These are phyloP conservation scores for Berberis thunbergii DNA, from an alignment of 164 flowering plant species.

Conservation along the genomic window DNA sequence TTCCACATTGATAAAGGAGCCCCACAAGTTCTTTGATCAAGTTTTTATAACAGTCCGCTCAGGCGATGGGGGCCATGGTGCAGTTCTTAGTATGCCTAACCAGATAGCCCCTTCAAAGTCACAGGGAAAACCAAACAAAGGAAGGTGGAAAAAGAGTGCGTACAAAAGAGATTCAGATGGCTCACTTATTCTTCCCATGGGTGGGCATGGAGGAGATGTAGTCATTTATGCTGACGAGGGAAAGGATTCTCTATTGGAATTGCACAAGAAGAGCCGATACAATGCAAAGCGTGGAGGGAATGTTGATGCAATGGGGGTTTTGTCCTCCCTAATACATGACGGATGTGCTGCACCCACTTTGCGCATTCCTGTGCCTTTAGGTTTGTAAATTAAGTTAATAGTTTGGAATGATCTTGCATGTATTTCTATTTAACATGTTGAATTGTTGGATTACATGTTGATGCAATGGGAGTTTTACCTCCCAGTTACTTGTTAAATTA, in stretches of 20 bases:
- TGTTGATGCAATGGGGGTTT: conserved; percentile 84
- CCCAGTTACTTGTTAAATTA: too few relatives aligned
- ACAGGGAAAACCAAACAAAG: conserved; percentile 35
- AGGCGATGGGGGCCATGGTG: conserved; percentile 98
- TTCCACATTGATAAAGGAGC: conserved; percentile 43
- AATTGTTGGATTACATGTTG: background rate
- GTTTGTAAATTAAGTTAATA: conserved; percentile 30
- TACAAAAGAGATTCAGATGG: conserved; percentile 82
- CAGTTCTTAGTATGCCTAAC: conserved; percentile 59
- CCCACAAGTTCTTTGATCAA: conserved; percentile 90
- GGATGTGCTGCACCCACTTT: conserved; percentile 73
- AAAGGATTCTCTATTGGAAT: conserved; percentile 66
- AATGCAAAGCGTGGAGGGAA: conserved; percentile 95
- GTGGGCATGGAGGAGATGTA: conserved; percentile 94
- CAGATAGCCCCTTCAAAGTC: conserved; percentile 34
- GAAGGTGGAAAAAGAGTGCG: conserved; percentile 34
- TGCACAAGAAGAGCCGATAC: conserved; percentile 52
- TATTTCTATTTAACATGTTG: background rate
- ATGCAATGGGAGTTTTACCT: background rate
- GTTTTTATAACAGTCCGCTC: conserved; percentile 80
- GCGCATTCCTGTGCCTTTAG: conserved; percentile 92
- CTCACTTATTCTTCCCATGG: conserved; percentile 79
- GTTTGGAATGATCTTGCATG: background rate
- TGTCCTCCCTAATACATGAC: conserved; percentile 52
- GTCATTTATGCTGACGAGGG: conserved; percentile 78